Evolutionary conservation across 2,329 filamentous ascomycete species (phyloP).

Genomic region (Monosporascus sp.): DNA sequence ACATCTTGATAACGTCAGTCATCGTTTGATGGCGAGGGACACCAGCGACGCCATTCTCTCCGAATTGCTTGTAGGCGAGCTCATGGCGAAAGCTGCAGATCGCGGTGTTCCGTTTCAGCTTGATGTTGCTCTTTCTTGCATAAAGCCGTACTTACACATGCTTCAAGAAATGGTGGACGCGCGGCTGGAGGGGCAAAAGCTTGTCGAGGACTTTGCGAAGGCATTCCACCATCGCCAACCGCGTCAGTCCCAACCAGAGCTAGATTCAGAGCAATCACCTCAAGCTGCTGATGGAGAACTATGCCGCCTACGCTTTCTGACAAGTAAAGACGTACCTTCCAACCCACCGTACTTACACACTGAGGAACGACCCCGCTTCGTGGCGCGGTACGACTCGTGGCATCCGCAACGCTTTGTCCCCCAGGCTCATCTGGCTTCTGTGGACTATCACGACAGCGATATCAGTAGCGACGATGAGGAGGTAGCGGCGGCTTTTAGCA

Average conservation of each 20-base stretch:
- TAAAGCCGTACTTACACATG: background rate
- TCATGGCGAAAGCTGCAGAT: constrained; percentile 6
- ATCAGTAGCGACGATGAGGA: constrained; percentile 8
- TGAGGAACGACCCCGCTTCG: constrained; percentile 5
- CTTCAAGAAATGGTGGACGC: background rate
- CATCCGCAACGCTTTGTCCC: constrained; percentile 4
- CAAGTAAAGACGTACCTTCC: constrained; percentile 1
- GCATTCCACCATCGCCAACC: constrained; percentile 6
- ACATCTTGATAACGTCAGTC: constrained; percentile 2
- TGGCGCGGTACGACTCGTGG: constrained; percentile 11
- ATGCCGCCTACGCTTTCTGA: constrained; percentile 9
- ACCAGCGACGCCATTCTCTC: constrained; percentile 2
- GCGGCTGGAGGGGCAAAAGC: background rate
- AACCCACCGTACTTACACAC: constrained; percentile 8
- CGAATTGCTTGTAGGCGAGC: constrained; percentile 4
- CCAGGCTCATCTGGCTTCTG: constrained; percentile 1
- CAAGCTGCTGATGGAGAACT: no score
- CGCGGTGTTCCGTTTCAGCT: constrained; percentile 4
- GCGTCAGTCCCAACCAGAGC: background rate
- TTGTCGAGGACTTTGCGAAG: constrained; percentile 1
- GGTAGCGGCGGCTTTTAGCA: constrained; percentile 7
- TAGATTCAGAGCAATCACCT: background rate
- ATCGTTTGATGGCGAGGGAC: background rate
- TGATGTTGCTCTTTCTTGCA: constrained; percentile 5
- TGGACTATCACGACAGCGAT: constrained; percentile 1